Evolutionary conservation across 1,284 basidiomycete genomes (phyloP).

Genomic region (Boletellus sp.): DNA sequence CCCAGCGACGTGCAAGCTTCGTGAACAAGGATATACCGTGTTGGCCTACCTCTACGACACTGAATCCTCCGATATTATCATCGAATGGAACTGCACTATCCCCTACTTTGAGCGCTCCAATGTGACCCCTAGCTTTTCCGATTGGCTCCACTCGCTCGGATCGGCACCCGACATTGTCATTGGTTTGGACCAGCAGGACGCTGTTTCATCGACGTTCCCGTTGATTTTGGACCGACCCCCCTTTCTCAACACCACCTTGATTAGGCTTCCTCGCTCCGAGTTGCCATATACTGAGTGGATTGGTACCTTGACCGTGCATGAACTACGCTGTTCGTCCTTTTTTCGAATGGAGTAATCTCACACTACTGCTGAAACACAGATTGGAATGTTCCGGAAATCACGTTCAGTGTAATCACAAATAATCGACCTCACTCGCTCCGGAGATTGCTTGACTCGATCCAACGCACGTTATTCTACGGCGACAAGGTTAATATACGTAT

Average conservation of each 20-base stretch:
- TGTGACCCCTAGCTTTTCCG: slow-evolving; percentile 9
- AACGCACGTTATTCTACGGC: slow-evolving; percentile 62
- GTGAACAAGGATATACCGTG: slow-evolving; percentile 34
- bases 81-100: slow-evolving; percentile 16
- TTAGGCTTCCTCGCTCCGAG: slow-evolving; percentile 52
- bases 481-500: slow-evolving; percentile 61
- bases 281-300: slow-evolving; percentile 64
- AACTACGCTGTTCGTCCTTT: slow-evolving; percentile 32
- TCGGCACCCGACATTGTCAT: slow-evolving; percentile 33
- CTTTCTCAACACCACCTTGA: slow-evolving; percentile 32
- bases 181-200: slow-evolving; percentile 31
- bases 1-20: slow-evolving; percentile 46
- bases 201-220: slow-evolving; percentile 16
- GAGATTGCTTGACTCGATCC: slow-evolving; percentile 63
- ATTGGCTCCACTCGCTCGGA: slow-evolving; percentile 22
- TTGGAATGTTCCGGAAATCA: slow-evolving; percentile 68
- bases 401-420: slow-evolving; percentile 73
- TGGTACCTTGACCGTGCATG: slow-evolving; percentile 49
- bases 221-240: slow-evolving; percentile 18
- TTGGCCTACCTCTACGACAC: slow-evolving; percentile 35
- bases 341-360: not conserved
- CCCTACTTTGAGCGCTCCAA: slow-evolving; percentile 18
- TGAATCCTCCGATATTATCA: slow-evolving; percentile 4
- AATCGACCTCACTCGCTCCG: slow-evolving; percentile 67
- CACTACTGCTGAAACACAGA: slow-evolving; percentile 40